These are phyloP conservation scores for Penicillium ucsense DNA, from an alignment of 495 filamentous ascomycete species.

Conservation along the genomic window DNA sequence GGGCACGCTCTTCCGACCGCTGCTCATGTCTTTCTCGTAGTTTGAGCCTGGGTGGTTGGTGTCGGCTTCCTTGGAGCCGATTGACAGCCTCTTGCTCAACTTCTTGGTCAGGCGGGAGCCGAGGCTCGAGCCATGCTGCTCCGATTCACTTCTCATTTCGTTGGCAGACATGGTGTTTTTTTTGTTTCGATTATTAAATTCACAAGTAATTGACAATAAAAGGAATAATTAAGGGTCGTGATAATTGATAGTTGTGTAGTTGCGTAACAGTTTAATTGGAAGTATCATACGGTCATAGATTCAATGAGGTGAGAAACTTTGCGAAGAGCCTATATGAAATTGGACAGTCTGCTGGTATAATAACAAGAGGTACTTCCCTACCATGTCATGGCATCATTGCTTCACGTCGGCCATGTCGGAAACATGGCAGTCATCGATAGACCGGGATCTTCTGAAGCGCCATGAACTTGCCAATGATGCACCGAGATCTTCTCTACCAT, in stretches of 20 bases:
- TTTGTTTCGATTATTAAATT: not conserved
- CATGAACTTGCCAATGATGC: not conserved
- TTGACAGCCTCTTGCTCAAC: conserved; percentile 13
- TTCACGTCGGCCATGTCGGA: conserved; percentile 5
- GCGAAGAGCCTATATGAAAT: no score
- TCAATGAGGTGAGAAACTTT: conserved; percentile 4
- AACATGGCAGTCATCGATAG: not conserved
- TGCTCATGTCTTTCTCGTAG: not conserved
- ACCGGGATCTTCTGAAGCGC: not conserved
- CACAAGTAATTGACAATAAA: conserved; percentile 1
- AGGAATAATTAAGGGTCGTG: not conserved
- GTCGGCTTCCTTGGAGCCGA: conserved; percentile 6
- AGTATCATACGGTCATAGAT: conserved; percentile 13
- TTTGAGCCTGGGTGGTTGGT: not conserved
- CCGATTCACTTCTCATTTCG: conserved; percentile 5
- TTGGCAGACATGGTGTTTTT: conserved; percentile 13
- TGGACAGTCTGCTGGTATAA: not conserved
- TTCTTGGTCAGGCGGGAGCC: conserved; percentile 11
- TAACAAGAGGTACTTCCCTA: conserved; percentile 6
- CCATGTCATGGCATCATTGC: conserved; percentile 16
- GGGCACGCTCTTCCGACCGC: no score
- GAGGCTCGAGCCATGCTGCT: conserved; percentile 8
- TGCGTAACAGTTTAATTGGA: conserved; percentile 4
- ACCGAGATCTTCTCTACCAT: not conserved
- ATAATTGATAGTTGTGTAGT: not conserved